Conservation (phyloP, 1,139 yeast species). For the Taphrina wiesneri region DNA sequence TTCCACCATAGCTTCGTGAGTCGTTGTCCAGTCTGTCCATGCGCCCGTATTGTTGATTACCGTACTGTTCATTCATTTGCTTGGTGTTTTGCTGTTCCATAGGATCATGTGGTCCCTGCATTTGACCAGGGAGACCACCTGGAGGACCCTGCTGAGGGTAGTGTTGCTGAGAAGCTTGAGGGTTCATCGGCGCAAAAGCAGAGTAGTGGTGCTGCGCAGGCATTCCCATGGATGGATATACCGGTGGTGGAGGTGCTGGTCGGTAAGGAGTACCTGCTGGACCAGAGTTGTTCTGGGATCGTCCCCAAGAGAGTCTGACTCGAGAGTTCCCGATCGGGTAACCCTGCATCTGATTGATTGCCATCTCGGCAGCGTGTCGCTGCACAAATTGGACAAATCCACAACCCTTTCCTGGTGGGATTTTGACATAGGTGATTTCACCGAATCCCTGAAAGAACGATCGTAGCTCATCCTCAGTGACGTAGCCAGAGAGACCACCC, state of each 20-base stretch:
- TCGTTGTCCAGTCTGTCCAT: slow-evolving; percentile 53
- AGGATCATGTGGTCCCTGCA: slow-evolving; percentile 42
- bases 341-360: slow-evolving; percentile 90
- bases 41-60: slow-evolving; percentile 55
- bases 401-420: slow-evolving; percentile 90
- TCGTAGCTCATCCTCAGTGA: slow-evolving; percentile 72
- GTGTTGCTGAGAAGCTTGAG: slow-evolving; percentile 37
- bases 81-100: slow-evolving; percentile 49
- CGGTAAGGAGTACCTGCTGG: slow-evolving; percentile 43
- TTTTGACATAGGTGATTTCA: slow-evolving; percentile 75
- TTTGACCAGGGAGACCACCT: slow-evolving; percentile 24
- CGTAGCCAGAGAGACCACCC: slow-evolving; percentile 79
- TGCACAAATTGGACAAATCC: slow-evolving; percentile 84
- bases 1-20: slow-evolving; percentile 51
- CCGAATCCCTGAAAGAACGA: slow-evolving; percentile 83
- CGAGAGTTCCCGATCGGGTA: slow-evolving; percentile 83
- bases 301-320: slow-evolving; percentile 87
- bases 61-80: slow-evolving; percentile 52
- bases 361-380: slow-evolving; percentile 82
- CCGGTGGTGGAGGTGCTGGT: slow-evolving; percentile 46
- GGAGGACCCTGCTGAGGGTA: slow-evolving; percentile 22
- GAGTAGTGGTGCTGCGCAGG: slow-evolving; percentile 46
- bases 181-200: slow-evolving; percentile 48
- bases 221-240: slow-evolving; percentile 46
- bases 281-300: slow-evolving; percentile 50